phyloP scores from a whole-genome alignment of 1,139 yeast genomes.

The Kodamaea alishanica region DNA sequence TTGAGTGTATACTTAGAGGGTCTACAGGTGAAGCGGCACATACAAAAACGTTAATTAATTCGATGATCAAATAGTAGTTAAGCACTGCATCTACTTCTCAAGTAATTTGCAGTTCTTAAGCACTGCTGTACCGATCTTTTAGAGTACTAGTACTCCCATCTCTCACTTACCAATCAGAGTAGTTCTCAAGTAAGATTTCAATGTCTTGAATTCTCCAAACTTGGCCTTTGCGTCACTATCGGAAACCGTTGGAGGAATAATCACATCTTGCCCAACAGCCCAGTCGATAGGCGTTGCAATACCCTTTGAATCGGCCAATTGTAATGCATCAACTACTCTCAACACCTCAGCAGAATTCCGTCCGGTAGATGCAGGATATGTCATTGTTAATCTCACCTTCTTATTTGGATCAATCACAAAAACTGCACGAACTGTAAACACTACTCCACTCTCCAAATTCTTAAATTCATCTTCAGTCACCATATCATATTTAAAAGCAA shows the following conservation, averaged over 20 bases:
- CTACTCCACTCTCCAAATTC: conserved; percentile 15
- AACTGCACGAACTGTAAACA: conserved; percentile 71
- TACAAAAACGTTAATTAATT: background rate
- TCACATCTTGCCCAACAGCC: conserved; percentile 84
- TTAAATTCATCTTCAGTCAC: conserved; percentile 29
- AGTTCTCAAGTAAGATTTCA: conserved; percentile 67
- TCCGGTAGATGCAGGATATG: conserved; percentile 85
- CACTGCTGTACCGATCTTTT: background rate
- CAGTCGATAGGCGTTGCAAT: conserved; percentile 84
- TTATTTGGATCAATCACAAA: conserved; percentile 79
- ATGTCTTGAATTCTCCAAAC: conserved; percentile 71
- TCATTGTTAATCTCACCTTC: conserved; percentile 65
- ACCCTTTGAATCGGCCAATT: conserved; percentile 66
- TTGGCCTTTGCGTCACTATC: conserved; percentile 68
- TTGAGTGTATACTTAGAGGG: conserved; percentile 8
- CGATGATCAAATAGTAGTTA: background rate
- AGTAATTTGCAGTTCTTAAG: background rate
- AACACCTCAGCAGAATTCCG: conserved; percentile 86
- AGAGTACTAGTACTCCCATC: no score
- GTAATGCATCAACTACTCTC: conserved; percentile 77
- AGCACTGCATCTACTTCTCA: background rate
- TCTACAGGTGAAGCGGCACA: background rate
- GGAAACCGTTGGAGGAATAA: conserved; percentile 69
- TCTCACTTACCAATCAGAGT: no score
- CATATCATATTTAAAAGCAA: conserved; percentile 73